A percentile compares a stretch with the other conserved stretches of the same genome.
These are phyloP conservation scores for Aspergillus pseudotamarii DNA, from an alignment of 2,329 filamentous ascomycete species.

Conservation along the genomic window DNA sequence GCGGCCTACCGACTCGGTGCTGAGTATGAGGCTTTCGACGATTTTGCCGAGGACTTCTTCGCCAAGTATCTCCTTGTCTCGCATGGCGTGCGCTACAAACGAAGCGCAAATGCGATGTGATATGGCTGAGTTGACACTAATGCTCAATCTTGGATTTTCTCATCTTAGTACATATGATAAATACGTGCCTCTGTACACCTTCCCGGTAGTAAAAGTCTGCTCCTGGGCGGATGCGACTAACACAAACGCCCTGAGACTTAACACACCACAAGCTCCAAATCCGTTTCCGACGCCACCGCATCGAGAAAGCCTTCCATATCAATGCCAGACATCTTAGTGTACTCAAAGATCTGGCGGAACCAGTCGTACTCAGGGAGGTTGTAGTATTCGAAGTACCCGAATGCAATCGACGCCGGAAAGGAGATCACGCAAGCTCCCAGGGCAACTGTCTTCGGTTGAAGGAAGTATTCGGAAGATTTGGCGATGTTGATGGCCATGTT, in stretches of 20 bases:
- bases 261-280: neutral
- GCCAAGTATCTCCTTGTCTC: too few relatives aligned
- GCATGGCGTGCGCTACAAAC: too few relatives aligned
- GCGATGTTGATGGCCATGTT: neutral
- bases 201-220: too few relatives aligned
- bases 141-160: too few relatives aligned
- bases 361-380: neutral
- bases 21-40: too few relatives aligned
- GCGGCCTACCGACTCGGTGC: too few relatives aligned
- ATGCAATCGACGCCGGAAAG: neutral
- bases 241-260: accelerated
- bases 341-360: neutral
- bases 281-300: neutral
- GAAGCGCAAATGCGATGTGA: too few relatives aligned
- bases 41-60: too few relatives aligned
- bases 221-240: too few relatives aligned
- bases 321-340: neutral
- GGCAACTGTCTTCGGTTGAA: neutral
- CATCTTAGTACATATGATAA: too few relatives aligned
- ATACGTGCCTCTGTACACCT: too few relatives aligned
- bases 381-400: neutral
- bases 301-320: neutral
- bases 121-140: too few relatives aligned
- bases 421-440: neutral
- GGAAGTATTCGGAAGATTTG: neutral